Evolutionary conservation across 176 grass and related monocot species (phyloP), one percentile per base, ranked within the genome.

Genomic region (Bolboschoenus planiculmis): DNA sequence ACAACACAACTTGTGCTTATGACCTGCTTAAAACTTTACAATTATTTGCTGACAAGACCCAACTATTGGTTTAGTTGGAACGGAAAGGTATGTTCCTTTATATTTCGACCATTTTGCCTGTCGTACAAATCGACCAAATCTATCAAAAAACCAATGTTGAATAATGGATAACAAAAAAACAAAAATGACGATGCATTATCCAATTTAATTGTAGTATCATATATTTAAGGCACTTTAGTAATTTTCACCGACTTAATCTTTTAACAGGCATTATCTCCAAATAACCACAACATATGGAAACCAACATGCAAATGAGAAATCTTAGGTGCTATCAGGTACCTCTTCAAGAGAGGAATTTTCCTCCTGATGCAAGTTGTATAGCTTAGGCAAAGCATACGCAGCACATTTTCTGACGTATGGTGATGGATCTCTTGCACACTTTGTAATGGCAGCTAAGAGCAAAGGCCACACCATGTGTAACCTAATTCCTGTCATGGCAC

Each of bases 331-430:
- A 23, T 71, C 11, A 76, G 11, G 72, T 56, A 97, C 95, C 92
- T 97, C 90, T 71, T 90, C 86, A 27, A 98, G 81, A 71, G 89
- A 75, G 6, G 75, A 54, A 21, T 15, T 85, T 88, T 98, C 89
- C 35, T 93, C 92, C 24, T 90, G 92, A 76, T 90, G 87, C 82
- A 98, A 91, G 75, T 98, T 88, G 3, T 83, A 84, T 39, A 98
- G 87, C 62, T 98, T 98, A 72, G 85, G 91, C 58, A 95, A 85
- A 2, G 92, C 92, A 91, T 90, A 93, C 4, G 92, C 92, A 33
- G 89, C 90, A 87, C 95, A 98, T 90, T 95, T 98, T 54, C 95
- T 89, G 16, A 98, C 92, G 80, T 95, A 98, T 4, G 95, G 79
- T 0, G 95, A 95, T 14, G 95, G 92, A 87, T 93, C 92, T 78